Conservation (phyloP, 116 monocot species). For the Posidonia oceanica region DNA sequence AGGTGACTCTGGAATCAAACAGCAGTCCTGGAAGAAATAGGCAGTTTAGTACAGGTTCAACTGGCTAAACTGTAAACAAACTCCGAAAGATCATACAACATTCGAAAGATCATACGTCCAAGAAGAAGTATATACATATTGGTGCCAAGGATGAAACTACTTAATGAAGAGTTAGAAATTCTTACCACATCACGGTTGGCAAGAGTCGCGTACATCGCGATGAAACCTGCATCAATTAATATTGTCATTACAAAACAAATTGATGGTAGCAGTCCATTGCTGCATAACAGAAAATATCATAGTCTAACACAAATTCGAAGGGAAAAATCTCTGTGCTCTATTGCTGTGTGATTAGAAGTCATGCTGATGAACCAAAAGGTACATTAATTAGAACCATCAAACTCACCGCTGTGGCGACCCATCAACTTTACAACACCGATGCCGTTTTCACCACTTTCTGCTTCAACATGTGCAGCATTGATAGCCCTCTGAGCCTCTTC, state of each 20-base stretch:
- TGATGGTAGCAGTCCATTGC: no score
- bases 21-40: constrained; percentile 50
- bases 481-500: constrained; percentile 91
- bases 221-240: constrained; percentile 38
- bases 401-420: constrained; percentile 90
- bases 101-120: no score
- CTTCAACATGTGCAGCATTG: constrained; percentile 93
- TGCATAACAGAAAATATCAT: no score
- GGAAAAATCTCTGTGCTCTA: no score
- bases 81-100: no score
- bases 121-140: no score
- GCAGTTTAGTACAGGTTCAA: neutral
- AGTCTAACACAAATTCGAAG: no score
- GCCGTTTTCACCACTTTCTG: constrained; percentile 74
- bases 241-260: neutral
- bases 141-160: no score
- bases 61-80: no score
- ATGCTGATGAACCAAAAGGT: no score
- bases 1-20: constrained; percentile 87
- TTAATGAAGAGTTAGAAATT: neutral
- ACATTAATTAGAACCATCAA: no score
- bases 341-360: no score
- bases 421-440: constrained; percentile 89
- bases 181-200: constrained; percentile 73
- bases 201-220: constrained; percentile 88